Conservation (phyloP, 2,329 filamentous ascomycete species). For the Fusarium pininemorale region DNA sequence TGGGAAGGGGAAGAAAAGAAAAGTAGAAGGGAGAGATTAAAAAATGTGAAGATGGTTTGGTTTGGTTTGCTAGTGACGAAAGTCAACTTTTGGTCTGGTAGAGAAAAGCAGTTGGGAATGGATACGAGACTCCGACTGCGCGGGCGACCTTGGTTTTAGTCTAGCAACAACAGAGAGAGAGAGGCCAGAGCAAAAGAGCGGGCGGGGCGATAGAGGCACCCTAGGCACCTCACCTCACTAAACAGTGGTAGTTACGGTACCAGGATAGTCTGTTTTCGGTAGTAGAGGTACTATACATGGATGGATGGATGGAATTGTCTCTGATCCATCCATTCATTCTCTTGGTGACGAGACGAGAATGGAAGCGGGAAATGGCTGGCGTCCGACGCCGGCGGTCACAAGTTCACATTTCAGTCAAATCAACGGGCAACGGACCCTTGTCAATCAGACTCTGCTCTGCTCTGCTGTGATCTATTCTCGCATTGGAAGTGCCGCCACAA, state of each 20-base stretch:
- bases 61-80: conserved; percentile 28
- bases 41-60: conserved; percentile 15
- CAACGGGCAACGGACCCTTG: conserved; percentile 17
- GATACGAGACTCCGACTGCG: conserved; percentile 14
- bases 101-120: conserved; percentile 10
- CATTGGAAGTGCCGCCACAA: conserved; percentile 27
- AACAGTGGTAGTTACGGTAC: not conserved
- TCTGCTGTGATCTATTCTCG: not conserved
- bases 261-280: conserved; percentile 27
- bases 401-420: conserved; percentile 36
- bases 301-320: conserved; percentile 10
- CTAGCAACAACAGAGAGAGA: conserved; percentile 2
- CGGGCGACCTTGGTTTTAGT: conserved; percentile 32
- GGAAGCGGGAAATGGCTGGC: conserved; percentile 26
- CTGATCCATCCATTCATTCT: not conserved
- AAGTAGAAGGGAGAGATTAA: conserved; percentile 9
- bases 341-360: not conserved
- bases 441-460: conserved; percentile 7
- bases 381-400: conserved; percentile 39
- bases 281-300: conserved; percentile 9
- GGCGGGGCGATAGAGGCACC: conserved; percentile 10
- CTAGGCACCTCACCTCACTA: not conserved
- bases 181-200: not conserved
- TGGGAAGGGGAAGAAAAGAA: not conserved
- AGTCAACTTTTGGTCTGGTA: not conserved